Evolutionary conservation across 305 asterid genomes (phyloP), one percentile per base, ranked within the genome.

Genomic region (Plantago coronopus): DNA sequence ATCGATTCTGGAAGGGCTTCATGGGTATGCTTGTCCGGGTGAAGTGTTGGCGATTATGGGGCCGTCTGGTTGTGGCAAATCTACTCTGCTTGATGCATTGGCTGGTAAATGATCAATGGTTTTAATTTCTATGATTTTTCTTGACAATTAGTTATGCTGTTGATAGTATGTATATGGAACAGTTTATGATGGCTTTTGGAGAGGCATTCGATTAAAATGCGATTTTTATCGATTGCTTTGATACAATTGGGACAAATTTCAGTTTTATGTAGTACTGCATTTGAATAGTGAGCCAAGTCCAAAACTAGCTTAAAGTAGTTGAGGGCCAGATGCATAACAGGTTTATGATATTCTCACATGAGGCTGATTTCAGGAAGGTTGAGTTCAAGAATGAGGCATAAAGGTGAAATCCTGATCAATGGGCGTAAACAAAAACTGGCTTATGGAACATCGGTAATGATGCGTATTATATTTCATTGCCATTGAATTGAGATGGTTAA

Each of bases 61-160:
- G 14, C 91, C 91, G 66, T 78, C 91, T 57, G 91, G 91, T 17
- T 78, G 76, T 48, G 90, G 90, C 59, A 83, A 83, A 64, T 78
- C 87, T 18, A 83, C 90, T 10, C 83, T 81, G 67, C 91, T 83
- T 31, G 87, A 83, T 29, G 68, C 83, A 19, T 64, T 83, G 65
- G 83, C 91, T n/a, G 91, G 87, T 80, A 69, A 47, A 16, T 17
- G 14, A 48, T 46, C 11, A 4, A 11, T 7, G 11, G 4, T 37
- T 50, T 38, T 21, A 7, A 0, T n/a, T 49, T 3, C 20, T 44
- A 43, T 47, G 16, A 17, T 48, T 48, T 4, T 48, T 34, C 40
- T 9, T 34, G 12, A 12, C 12, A 34, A 34, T 8, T 34, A 0
- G 7, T 34, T 8, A 34, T 5, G 40, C 40, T 34, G 40, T 34